Base-by-base conservation (phyloP, 257 asterid species). In the Fraxinus excelsior region DNA sequence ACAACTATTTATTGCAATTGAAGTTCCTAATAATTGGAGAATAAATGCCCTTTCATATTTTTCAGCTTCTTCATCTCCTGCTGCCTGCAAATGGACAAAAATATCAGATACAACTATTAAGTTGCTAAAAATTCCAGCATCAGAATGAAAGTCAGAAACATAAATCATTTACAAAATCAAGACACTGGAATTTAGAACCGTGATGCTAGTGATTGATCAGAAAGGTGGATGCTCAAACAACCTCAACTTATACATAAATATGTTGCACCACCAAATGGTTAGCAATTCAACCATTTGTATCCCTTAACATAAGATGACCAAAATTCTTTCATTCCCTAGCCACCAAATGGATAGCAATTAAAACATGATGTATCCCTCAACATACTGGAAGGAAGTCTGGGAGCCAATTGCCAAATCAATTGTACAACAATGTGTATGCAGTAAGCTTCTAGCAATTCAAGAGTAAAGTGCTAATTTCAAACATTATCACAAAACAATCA, bases 1-100 rank as follows among this genome's bases (percentile, higher is more conserved):
- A 86, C 67, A 70, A 84, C 82, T 82, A 80, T 74, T 84, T 31
- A 77, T 69, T 32, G 60, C 67, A 78, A 86, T 65, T 62, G 91
- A 77, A 71, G 93, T 84, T 67, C 84, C 85, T 72, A 92, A 86
- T 74, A 94, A 86, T 74, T 90, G 95, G 83, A 94, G 92, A 80
- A 91, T 72, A 80, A 94, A 94, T 72, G 90, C 92, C 77, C 95
- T 88, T 86, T 91, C 99, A 83, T 67, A 83, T 69, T 81, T 90
- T 82, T 91, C 96, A 75, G 89, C 92, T 77, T 73, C 91, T 76
- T 91, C 97, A 77, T 91, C 89, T 60, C 91, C 88, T 70, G 99
- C 99, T 38, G 84, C 96, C 99, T 94, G 92, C 86, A 86, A 49
- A 84, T 70, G 66, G 65, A 49, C 49, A 76, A 74, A 72, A 67